Base-by-base conservation (phyloP, 352 stramenopile species). In the Phytophthora crassamura region DNA sequence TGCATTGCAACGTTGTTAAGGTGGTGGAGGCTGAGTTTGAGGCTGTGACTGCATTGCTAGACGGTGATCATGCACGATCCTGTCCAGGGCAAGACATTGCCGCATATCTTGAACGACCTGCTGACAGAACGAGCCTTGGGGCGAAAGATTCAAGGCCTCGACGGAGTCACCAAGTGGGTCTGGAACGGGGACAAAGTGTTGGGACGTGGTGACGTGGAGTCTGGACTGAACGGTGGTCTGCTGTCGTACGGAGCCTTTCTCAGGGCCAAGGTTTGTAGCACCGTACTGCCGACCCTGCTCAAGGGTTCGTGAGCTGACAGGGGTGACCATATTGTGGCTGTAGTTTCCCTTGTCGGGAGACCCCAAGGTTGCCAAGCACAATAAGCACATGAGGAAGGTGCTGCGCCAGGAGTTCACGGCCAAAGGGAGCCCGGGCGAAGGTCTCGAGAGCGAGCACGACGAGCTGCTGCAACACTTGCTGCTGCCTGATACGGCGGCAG, bases 31-130 rank as follows among this genome's bases (percentile, higher is more conserved):
- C 45, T 47, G 12, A 6, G 25, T 30, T 30, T 30, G 25, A 33
- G 9, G 1, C n/a, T 64, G 5, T 43, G 32, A 74, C n/a, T 30
- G 7, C 43, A 12, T 25, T 40, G 25, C 8, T 43, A 93, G 86
- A 94, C 86, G 2, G 50, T 92, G 41, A 94, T 94, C 51, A 92
- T 94, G 86, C 82, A 91, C 59, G 86, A 94, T 59, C 86, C 83
- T 0, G 74, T 90, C 57, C 86, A 94, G 61, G 82, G 80, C 61
- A 94, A 94, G 68, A 79, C 77, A 7, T 74, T 94, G n/a, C 53
- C 56, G 2, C 58, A 90, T 56, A 88, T 94, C 49, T 59, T 94
- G 5, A 94, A 94, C 57, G 86, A 94, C 46, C 56, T 94, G 40
- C 72, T 94, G 41, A 84, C 80, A 3, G 86, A 94, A 69, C 63